Evolutionary conservation across 179 eudicot genomes (phyloP), one percentile per base, ranked within the genome.

Genomic region (Beta lomatogona): DNA sequence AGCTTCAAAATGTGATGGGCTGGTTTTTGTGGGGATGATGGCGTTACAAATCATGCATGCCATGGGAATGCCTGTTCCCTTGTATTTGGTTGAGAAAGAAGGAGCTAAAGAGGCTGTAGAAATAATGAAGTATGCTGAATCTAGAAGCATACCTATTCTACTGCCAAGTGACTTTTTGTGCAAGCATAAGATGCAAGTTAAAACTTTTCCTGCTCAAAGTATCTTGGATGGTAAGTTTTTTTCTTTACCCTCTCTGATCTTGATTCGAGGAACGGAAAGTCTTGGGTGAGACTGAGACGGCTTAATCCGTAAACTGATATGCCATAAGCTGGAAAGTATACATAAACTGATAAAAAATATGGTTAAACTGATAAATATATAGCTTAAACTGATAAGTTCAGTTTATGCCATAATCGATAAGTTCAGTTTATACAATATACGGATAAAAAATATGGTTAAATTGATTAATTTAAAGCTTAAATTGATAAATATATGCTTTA

Each of bases 11-110:
- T 90, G 93, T 79, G 96, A 93, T 87, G 92, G 93, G 70, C 74
- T 93, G 75, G 81, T 92, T 63, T 91, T 94, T 89, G 96, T 93
- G 83, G 97, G 98, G 77, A 89, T 76, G 85, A 90, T 91, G 92
- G 93, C 92, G 71, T 92, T 93, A 76, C 96, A 93, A 86, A 89
- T 94, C 64, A 91, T 94, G 98, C 90, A 88, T 90, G 94, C 91
- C 79, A 85, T 88, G 52, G 97, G 94, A 83, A 76, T 86, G 81
- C 84, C 91, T 50, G 89, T 92, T 77, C 94, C 96, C 76, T 31
- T 82, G 81, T 75, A 86, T 73, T 77, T 87, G 82, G 83, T 91
- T 80, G 93, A 93, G 66, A 80, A 12, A 57, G 85, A 87, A 83
- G 89, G 88, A 69, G 15, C 71, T 22, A 82, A 86, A 77, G 94